Conservation (phyloP, 2,329 filamentous ascomycete species). For the Fusarium decemcellulare region DNA sequence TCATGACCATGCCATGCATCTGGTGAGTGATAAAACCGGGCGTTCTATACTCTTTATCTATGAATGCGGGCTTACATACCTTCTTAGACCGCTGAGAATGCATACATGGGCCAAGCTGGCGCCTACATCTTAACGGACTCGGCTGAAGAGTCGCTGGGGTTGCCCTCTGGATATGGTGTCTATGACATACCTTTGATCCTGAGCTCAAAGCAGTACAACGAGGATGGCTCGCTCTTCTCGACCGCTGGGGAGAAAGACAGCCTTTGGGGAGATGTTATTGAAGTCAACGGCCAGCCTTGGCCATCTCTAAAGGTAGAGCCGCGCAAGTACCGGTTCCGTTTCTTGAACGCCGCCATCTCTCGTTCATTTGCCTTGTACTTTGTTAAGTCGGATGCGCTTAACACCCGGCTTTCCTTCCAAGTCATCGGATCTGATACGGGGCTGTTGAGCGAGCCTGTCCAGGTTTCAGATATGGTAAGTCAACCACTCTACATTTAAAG, state of each 20-base stretch:
- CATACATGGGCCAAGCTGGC: constrained; percentile 69
- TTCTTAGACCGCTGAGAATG: constrained; percentile 64
- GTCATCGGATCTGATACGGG: constrained; percentile 70
- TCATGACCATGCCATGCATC: constrained; percentile 61
- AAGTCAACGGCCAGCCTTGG: constrained; percentile 73
- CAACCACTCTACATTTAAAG: background rate
- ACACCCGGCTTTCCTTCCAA: constrained; percentile 58
- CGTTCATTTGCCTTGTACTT: constrained; percentile 65
- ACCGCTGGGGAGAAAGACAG: constrained; percentile 60
- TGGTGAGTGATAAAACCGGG: constrained; percentile 38
- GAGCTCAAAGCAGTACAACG: constrained; percentile 65
- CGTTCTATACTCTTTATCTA: background rate
- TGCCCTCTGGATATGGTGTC: constrained; percentile 63
- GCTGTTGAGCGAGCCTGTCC: constrained; percentile 62
- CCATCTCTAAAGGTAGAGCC: constrained; percentile 71
- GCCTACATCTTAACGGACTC: constrained; percentile 68
- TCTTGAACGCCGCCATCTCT: constrained; percentile 66
- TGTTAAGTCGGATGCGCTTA: constrained; percentile 48
- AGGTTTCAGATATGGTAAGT: constrained; percentile 52
- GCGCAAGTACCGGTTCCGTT: constrained; percentile 71
- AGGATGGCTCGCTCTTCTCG: constrained; percentile 64
- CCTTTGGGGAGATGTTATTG: constrained; percentile 70
- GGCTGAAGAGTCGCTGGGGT: constrained; percentile 61
- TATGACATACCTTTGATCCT: constrained; percentile 69
- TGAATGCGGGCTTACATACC: background rate